A percentile compares a stretch with the other conserved stretches of the same genome.
Conservation (phyloP, 257 asterid species). For the Eucommia ulmoides region DNA sequence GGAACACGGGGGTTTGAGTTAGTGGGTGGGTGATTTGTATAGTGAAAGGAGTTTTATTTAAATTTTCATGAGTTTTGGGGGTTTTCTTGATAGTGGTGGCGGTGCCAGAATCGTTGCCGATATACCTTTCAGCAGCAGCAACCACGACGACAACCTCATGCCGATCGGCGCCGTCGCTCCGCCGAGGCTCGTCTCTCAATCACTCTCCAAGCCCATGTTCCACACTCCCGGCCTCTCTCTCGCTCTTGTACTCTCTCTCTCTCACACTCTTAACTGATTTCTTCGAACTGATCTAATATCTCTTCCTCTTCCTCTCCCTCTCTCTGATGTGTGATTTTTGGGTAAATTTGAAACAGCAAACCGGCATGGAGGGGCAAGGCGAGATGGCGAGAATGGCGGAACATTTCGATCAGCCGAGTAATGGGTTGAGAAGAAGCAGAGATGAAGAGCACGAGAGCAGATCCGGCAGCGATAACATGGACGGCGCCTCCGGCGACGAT, state of each 20-base stretch:
- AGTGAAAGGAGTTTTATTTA: too few relatives aligned
- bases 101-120: constrained; percentile 55
- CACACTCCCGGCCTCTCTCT: constrained; percentile 87
- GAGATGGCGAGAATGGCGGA: constrained; percentile 42
- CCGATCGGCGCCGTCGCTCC: constrained; percentile 43
- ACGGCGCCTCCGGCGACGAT: constrained; percentile 85
- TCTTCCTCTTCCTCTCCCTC: neutral
- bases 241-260: constrained; percentile 45
- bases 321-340: neutral
- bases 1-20: constrained; percentile 1
- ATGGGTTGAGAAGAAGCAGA: constrained; percentile 48
- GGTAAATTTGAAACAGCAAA: constrained; percentile 32
- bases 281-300: neutral
- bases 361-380: constrained; percentile 69
- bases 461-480: constrained; percentile 95
- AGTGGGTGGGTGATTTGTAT: too few relatives aligned
- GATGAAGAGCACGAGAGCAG: constrained; percentile 92
- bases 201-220: constrained; percentile 53
- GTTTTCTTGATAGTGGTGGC: constrained; percentile 49
- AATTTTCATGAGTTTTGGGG: constrained; percentile 95
- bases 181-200: constrained; percentile 39
- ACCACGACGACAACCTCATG: constrained; percentile 17
- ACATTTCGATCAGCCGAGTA: constrained; percentile 30
- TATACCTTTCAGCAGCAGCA: constrained; percentile 27
- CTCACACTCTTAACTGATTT: neutral